Evolutionary conservation across 2,329 filamentous ascomycete species (phyloP), one percentile per base, ranked within the genome.

Genomic region (Dendryphion nanum): DNA sequence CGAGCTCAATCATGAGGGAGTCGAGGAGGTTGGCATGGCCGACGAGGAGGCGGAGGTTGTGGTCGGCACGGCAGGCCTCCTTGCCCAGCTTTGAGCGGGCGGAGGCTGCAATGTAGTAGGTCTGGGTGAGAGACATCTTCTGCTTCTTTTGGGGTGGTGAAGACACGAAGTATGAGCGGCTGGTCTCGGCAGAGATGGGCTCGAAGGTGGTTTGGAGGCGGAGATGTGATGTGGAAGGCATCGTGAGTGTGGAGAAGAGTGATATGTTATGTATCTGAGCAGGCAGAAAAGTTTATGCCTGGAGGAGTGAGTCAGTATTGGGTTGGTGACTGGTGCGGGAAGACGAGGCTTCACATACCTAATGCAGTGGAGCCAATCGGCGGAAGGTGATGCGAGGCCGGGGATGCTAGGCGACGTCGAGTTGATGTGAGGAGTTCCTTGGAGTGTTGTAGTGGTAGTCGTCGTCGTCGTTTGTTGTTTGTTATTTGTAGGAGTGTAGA

Each of bases 11-110:
- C 93, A 97, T 97, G 63, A 98, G 75, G 28, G 84, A 85, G 73
- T 98, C 93, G 67, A 98, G 87, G 33, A 97, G 85, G 78, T 97
- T 98, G 75, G 93, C 93, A 72, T 98, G 93, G 60, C 91, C 93
- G 57, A 98, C 93, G 44, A 98, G 85, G 31, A 94, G 82, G 64
- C 91, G 84, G 48, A 98, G 86, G 76, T 97, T 83, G 78, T 97
- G 93, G 66, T 97, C 91, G 58, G 88, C 77, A 61, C 85, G 85
- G 69, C 83, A 82, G 74, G 93, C 93, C 75, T 97, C 91, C 50
- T 79, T 81, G 51, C 89, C 89, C 63, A 98, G 89, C 89, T 98
- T 98, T 58, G 84, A 85, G 68, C 93, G 83, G 65, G 93, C 93
- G 71, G 90, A 91, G 78, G 95, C 90, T 66, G 93, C 93, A 59